Evolutionary conservation across 495 filamentous ascomycete species (phyloP), one percentile per base, ranked within the genome.

Genomic region (Penicillium roqueforti): DNA sequence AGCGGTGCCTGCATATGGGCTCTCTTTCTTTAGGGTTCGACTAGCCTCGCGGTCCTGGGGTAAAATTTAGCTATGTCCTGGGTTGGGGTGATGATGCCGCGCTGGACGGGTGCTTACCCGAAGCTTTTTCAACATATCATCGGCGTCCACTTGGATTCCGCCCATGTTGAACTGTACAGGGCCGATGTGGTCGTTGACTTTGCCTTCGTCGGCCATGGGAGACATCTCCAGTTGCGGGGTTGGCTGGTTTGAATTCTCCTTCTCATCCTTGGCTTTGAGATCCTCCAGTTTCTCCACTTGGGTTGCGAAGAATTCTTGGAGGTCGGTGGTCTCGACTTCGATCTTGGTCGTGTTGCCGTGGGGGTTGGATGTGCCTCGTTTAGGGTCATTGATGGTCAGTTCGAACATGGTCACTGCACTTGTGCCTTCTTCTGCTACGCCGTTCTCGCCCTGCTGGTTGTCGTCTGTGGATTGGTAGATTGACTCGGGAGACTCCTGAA

Each of bases 81-180:
- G 40, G 32, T 16, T 36, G 32, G n/a, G 32, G 18, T 16, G 19
- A 20, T 19, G 39, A 43, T 9, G 40, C 11, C 40, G 25, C 29
- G n/a, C 6, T 11, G 23, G n/a, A 48, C 20, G 2, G 18, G 18
- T 28, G 63, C 74, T 59, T 73, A 93, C 91, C 81, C 89, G 90
- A 41, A 96, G 76, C 65, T 88, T 83, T 66, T 91, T 87, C 45
- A 96, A 69, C 87, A 95, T 93, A 57, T 96, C 93, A 62, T 97
- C 92, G 8, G 91, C 91, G 71, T 97, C 91, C 8, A 97, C 90
- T 64, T 97, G 92, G 51, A 97, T 96, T 51, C 92, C 92, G 19
- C 92, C 92, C 80, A 96, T 90, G 63, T 97, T 97, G 70, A 96
- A 95, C 60, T 97, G 91, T 54, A 96, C 91, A 3, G 92, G 92